Evolutionary conservation across 1,139 yeast genomes (phyloP).

Genomic region (Debaryomyces subglobosus): DNA sequence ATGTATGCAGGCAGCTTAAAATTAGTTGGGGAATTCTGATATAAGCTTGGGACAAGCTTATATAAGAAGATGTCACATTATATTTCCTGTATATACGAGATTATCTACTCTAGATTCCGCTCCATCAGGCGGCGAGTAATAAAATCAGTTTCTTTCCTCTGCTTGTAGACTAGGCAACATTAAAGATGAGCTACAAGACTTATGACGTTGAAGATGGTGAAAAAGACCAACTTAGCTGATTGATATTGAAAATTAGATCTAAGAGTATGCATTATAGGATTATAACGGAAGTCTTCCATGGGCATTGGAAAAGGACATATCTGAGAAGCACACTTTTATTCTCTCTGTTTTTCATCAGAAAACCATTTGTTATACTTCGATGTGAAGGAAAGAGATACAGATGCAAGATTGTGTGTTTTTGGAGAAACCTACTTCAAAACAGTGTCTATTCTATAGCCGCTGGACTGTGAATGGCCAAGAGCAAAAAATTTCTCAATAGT

Average conservation of each 20-base stretch:
- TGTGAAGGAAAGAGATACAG: neutral
- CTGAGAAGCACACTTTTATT: neutral
- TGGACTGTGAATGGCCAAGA: neutral
- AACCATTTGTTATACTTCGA: neutral
- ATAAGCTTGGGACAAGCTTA: neutral
- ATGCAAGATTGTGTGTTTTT: neutral
- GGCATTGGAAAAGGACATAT: neutral
- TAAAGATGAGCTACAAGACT: neutral
- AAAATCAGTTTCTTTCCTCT: slow-evolving; percentile 6
- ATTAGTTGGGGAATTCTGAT: neutral
- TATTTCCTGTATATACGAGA: neutral
- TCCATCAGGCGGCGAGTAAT: slow-evolving; percentile 7
- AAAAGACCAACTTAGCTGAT: neutral
- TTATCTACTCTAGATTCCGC: neutral
- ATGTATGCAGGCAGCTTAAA: neutral
- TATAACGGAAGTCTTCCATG: neutral
- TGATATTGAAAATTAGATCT: too few relatives aligned
- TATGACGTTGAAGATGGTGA: neutral
- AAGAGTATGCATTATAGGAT: neutral
- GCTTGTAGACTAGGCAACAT: neutral
- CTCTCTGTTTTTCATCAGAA: neutral
- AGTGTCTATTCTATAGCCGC: neutral
- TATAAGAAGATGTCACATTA: neutral
- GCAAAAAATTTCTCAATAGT: neutral
- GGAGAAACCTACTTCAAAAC: neutral